Conservation (phyloP, 2,329 filamentous ascomycete genomes). For the Hypoxylon sp. region DNA sequence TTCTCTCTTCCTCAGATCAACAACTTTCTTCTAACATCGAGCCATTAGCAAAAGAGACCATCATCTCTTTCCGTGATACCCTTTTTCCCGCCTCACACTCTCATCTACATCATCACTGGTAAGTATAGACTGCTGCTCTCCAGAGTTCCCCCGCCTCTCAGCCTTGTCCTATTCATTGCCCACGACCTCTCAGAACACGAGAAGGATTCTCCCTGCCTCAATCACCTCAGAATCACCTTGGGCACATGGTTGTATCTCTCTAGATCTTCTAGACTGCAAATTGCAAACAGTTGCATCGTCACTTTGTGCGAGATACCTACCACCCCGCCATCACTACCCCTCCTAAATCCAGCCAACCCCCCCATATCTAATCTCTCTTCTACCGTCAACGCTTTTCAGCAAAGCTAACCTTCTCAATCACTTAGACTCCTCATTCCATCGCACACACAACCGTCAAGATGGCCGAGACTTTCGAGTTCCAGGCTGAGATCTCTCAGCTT, state of each 20-base stretch:
- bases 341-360: conserved; percentile 9
- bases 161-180: conserved; percentile 29
- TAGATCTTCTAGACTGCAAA: background rate
- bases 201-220: background rate
- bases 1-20: conserved; percentile 31
- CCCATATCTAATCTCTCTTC: background rate
- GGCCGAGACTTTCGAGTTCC: conserved; percentile 99
- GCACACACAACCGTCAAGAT: conserved; percentile 66
- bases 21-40: conserved; percentile 19
- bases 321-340: conserved; percentile 40
- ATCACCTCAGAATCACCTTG: background rate
- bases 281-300: background rate
- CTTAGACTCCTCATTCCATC: conserved; percentile 29
- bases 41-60: conserved; percentile 12
- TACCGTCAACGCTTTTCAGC: background rate
- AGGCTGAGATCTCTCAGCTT: conserved; percentile 99
- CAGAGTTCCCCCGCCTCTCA: conserved; percentile 28
- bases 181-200: too few relatives aligned
- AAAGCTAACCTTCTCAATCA: conserved; percentile 28
- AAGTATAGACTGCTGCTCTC: conserved; percentile 20
- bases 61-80: conserved; percentile 39
- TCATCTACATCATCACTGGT: conserved; percentile 27
- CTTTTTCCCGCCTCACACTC: conserved; percentile 16
- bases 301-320: conserved; percentile 19
- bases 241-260: too few relatives aligned